Base-by-base conservation (phyloP, 495 filamentous ascomycete genomes). In the Elaphomyces granulatus region DNA sequence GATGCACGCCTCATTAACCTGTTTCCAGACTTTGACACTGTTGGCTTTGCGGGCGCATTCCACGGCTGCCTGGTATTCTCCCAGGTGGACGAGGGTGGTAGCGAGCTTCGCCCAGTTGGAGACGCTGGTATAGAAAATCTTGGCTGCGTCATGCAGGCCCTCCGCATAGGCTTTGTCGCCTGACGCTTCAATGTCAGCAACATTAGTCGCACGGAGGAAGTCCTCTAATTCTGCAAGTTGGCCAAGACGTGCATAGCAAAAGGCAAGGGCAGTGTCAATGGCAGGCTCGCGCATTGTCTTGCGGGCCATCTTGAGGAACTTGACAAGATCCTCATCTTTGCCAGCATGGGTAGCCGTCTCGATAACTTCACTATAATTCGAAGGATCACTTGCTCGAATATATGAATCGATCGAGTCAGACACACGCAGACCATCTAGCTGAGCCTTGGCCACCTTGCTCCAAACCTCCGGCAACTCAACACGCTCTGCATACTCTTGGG, bases 61-160 rank as follows among this genome's bases (percentile, higher is more conserved):
- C 23, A 99, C 92, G 19, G 92, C 92, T 40, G 87, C 86, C 58
- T 99, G 92, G 65, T 99, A 95, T 39, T 99, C 92, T 51, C 81
- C 81, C 6, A 99, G 74, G 58, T 95, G 88, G 15, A 99, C 92
- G 43, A 95, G 68, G 18, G 92, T 96, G 9, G 92, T 95, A 3
- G 92, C 90, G 45, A 99, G 76, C 68, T 96, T 96, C 42, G 92
- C 90, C 92, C 92, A 99, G 71, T 99, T 99, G 23, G 88, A 95
- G 60, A 99, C 93, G 68, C 82, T 95, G 37, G 77, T 83, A 64
- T 78, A 99, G 71, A 99, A 96, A 54, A 96, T 96, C 73, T 99
- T 99, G 43, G 92, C 85, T 17, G 92, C 92, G 64, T 94, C 80
- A 53, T 94, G 85, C 54, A 81, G 83, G 33, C 88, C 88, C 61